These are phyloP conservation scores for Macrolepiota albuminosa DNA, from an alignment of 768 basidiomycete species.

Conservation along the genomic window DNA sequence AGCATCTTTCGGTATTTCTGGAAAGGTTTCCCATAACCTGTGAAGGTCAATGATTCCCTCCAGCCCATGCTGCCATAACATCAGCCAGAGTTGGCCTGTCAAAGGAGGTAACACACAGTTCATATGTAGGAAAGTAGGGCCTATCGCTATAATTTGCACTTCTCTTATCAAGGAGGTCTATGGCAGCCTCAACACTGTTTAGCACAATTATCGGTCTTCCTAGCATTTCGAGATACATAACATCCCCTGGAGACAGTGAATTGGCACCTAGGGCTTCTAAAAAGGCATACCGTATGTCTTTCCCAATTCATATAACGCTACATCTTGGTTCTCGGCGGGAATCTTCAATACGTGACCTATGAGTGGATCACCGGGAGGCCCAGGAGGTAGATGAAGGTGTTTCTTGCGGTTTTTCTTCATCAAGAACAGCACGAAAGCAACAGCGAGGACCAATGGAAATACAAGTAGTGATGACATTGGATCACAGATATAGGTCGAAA, in stretches of 20 bases:
- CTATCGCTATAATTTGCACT: constrained; percentile 31
- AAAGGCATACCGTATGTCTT: constrained; percentile 27
- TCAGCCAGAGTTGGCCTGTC: too few relatives aligned
- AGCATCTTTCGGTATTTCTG: constrained; percentile 1
- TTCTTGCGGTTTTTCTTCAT: not conserved
- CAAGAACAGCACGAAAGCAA: not conserved
- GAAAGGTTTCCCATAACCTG: constrained; percentile 22
- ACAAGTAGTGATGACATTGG: not conserved
- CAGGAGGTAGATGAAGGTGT: constrained; percentile 19
- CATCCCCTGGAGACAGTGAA: not conserved
- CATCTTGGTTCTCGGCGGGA: constrained; percentile 20
- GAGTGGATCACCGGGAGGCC: constrained; percentile 32
- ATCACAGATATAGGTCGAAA: not conserved
- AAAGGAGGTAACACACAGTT: not conserved
- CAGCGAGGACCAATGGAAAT: not conserved
- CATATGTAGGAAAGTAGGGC: constrained; percentile 13
- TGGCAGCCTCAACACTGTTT: constrained; percentile 29
- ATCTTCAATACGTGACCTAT: constrained; percentile 30
- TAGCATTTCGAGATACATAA: constrained; percentile 15
- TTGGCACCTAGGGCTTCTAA: not conserved
- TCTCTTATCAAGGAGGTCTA: constrained; percentile 39
- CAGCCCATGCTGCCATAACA: constrained; percentile 10
- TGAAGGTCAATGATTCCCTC: not conserved
- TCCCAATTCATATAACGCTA: constrained; percentile 23
- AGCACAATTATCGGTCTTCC: constrained; percentile 22